A percentile compares a stretch with the other conserved stretches of the same genome.
phyloP scores from a whole-genome alignment of 805 yeast genomes.

The Teunomyces barrocoloradensis region DNA sequence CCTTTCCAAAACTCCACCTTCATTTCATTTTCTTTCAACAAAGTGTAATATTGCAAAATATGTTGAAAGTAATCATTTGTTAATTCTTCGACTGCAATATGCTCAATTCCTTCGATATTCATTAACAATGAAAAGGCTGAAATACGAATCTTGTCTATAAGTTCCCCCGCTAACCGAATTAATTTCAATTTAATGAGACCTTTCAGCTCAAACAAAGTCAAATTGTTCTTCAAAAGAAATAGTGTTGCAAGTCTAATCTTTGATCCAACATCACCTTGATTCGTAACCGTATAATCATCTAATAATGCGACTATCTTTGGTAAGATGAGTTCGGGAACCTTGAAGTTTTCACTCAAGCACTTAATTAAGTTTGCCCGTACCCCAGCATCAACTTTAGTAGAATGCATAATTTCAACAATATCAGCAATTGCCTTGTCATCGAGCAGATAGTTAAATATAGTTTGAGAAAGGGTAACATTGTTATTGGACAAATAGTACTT shows the following conservation, averaged over 20 bases:
- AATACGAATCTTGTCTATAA: slow-evolving; percentile 52
- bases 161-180: slow-evolving; percentile 61
- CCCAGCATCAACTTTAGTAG: slow-evolving; percentile 23
- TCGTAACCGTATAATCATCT: slow-evolving; percentile 75
- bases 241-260: slow-evolving; percentile 58
- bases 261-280: slow-evolving; percentile 92
- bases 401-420: slow-evolving; percentile 26
- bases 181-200: slow-evolving; percentile 31
- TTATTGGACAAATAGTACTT: slow-evolving; percentile 36
- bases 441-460: slow-evolving; percentile 29
- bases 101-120: slow-evolving; percentile 12
- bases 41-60: slow-evolving; percentile 7
- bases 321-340: neutral
- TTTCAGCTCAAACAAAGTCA: slow-evolving; percentile 3
- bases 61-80: slow-evolving; percentile 1
- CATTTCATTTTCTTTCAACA: slow-evolving; percentile 8
- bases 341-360: slow-evolving; percentile 14
- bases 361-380: slow-evolving; percentile 25
- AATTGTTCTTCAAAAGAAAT: slow-evolving; percentile 31
- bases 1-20: slow-evolving; percentile 55
- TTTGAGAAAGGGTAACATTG: slow-evolving; percentile 35
- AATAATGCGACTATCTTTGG: slow-evolving; percentile 36
- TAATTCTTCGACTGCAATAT: neutral
- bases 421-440: slow-evolving; percentile 11
- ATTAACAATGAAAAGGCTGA: slow-evolving; percentile 41